A percentile compares a stretch with the other conserved stretches of the same genome.
phyloP scores from a whole-genome alignment of 768 basidiomycete species.

The Rhizopogon vinicolor region DNA sequence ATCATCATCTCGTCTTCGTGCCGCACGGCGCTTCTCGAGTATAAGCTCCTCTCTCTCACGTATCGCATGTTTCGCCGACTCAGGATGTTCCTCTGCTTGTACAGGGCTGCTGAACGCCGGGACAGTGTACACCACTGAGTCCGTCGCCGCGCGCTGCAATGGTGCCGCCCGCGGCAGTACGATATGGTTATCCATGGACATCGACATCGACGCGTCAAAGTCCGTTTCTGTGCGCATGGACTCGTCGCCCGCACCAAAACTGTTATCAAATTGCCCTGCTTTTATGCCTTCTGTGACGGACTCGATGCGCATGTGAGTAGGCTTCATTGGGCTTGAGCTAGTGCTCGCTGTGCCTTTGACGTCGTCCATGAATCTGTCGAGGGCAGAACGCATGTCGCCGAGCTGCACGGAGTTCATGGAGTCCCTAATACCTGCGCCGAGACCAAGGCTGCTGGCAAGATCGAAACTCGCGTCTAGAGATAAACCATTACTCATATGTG shows the following conservation, averaged over 20 bases:
- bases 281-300: slow-evolving; percentile 28
- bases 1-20: slow-evolving; percentile 49
- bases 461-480: slow-evolving; percentile 15
- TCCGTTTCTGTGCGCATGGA: slow-evolving; percentile 27
- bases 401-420: slow-evolving; percentile 51
- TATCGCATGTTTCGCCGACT: slow-evolving; percentile 62
- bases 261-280: slow-evolving; percentile 30
- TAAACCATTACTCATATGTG: slow-evolving; percentile 13
- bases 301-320: slow-evolving; percentile 19
- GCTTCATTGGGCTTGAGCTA: slow-evolving; percentile 19
- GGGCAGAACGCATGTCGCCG: slow-evolving; percentile 67
- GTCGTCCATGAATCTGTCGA: slow-evolving; percentile 71
- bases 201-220: slow-evolving; percentile 7
- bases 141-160: slow-evolving; percentile 49
- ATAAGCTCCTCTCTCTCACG: slow-evolving; percentile 63
- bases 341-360: slow-evolving; percentile 31
- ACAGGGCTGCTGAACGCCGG: slow-evolving; percentile 32
- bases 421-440: slow-evolving; percentile 25
- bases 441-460: slow-evolving; percentile 15
- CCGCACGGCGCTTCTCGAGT: slow-evolving; percentile 63
- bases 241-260: slow-evolving; percentile 25
- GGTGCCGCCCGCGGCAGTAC: slow-evolving; percentile 11
- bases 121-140: slow-evolving; percentile 32
- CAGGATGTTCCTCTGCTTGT: slow-evolving; percentile 23
- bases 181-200: slow-evolving; percentile 20